Evolutionary conservation across 257 asterid genomes (phyloP), one percentile per base, ranked within the genome.

Genomic region (Plantago ovata): DNA sequence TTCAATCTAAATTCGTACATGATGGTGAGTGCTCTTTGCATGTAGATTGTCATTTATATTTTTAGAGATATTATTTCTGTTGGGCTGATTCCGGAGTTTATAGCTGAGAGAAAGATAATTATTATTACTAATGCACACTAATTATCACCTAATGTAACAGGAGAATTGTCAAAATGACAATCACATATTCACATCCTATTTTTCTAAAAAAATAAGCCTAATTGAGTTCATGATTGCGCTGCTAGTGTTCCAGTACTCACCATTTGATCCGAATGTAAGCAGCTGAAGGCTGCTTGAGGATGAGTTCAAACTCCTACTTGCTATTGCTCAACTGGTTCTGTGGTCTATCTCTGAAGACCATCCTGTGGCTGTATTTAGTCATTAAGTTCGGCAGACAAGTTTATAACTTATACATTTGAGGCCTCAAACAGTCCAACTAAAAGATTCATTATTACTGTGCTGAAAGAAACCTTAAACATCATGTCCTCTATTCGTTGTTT

Each of bases 81-180:
- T 63, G 36, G 72, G 55, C 57, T 77, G 59, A 81, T 39, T 18
- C 48, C 59, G 19, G 46, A 55, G 60, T 63, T 61, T 57, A 53
- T 95, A 93, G 98, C 97, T 70, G 97, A 84, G 77, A 82, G 82
- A 67, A 91, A 84, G 74, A 93, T 81, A 72, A n/a, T n/a, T n/a
- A n/a, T n/a, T n/a, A n/a, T 40, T 40, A 49, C 13, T 49, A 7
- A 50, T 18, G 33, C 53, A 14, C 21, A 51, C n/a, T 40, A 53
- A 22, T 46, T 42, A 8, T 52, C 58, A 46, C 15, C 41, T n/a
- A 41, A 52, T 38, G 48, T 52, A 23, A 56, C 4, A 13, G 15
- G 51, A n/a, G n/a, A 21, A 5, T 36, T 50, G 58, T 38, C 50
- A n/a, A n/a, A n/a, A 19, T 18, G 57, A 44, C 38, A 39, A 53